A percentile compares a stretch with the other conserved stretches of the same genome.
These are phyloP conservation scores for Ceratobasidium sp. DNA, from an alignment of 1,284 basidiomycete species.

Conservation along the genomic window DNA sequence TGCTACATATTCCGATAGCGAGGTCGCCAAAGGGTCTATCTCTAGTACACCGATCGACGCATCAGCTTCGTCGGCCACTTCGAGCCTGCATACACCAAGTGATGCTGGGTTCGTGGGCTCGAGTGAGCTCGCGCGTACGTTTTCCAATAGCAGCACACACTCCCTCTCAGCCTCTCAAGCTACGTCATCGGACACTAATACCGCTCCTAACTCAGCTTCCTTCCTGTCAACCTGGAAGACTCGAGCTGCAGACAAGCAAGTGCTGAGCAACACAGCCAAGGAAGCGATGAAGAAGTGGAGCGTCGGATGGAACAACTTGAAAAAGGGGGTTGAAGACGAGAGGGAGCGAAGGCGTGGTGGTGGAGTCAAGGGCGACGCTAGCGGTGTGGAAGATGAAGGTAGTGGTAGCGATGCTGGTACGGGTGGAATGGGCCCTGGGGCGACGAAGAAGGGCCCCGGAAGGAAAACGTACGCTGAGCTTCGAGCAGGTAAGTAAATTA, in stretches of 20 bases:
- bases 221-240: constrained; percentile 49
- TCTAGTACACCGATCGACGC: neutral
- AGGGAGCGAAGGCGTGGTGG: constrained; percentile 25
- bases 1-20: constrained; percentile 8
- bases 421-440: neutral
- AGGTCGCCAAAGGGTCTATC: neutral
- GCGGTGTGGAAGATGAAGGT: constrained; percentile 26
- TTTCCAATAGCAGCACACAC: constrained; percentile 20
- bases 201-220: constrained; percentile 7
- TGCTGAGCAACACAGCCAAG: constrained; percentile 50
- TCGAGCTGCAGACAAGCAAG: constrained; percentile 52
- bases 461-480: constrained; percentile 41
- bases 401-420: constrained; percentile 25
- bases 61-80: constrained; percentile 18
- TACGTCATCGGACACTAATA: constrained; percentile 5
- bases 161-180: constrained; percentile 23
- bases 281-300: constrained; percentile 57
- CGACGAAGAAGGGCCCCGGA: constrained; percentile 5
- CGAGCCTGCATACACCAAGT: neutral
- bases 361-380: neutral
- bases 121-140: constrained; percentile 18
- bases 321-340: constrained; percentile 57
- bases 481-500: constrained; percentile 27
- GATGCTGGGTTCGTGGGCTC: neutral
- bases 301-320: constrained; percentile 74